Conservation (phyloP, 1,284 basidiomycete species). For the Rhodotorula sp. region DNA sequence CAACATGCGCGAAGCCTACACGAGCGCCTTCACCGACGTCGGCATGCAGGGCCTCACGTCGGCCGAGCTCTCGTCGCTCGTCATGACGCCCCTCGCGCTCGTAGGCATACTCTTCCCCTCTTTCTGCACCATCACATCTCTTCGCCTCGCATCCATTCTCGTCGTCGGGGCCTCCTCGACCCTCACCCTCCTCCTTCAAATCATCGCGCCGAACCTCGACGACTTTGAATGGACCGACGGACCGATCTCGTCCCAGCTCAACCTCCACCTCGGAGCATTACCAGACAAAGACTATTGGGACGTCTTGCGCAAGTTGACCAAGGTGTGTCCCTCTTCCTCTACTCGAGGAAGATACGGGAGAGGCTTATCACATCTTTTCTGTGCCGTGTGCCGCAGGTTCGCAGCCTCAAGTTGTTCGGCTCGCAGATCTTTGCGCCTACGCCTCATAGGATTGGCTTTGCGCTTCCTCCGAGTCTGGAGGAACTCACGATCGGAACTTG, state of each 20-base stretch:
- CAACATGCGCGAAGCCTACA: not conserved
- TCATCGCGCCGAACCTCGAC: not conserved
- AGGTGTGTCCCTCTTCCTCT: not conserved
- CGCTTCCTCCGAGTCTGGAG: slow-evolving; percentile 11
- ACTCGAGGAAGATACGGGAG: too few relatives aligned
- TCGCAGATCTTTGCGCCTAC: slow-evolving; percentile 1
- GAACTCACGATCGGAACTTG: slow-evolving; percentile 2
- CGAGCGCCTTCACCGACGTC: not conserved
- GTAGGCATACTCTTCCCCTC: slow-evolving; percentile 6
- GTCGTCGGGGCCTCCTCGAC: not conserved
- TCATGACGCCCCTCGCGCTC: not conserved
- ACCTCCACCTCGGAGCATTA: not conserved
- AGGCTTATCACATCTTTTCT: not conserved
- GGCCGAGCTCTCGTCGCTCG: not conserved
- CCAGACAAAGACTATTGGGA: slow-evolving; percentile 2
- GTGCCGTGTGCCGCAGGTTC: not conserved
- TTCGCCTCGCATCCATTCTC: slow-evolving; percentile 1
- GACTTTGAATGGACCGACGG: slow-evolving; percentile 3
- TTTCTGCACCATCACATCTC: not conserved
- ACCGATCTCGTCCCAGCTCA: not conserved
- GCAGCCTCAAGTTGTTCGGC: slow-evolving; percentile 2
- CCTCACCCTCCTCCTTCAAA: not conserved
- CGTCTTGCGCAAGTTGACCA: not conserved
- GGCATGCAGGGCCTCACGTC: not conserved
- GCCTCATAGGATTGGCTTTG: not conserved